Evolutionary conservation across 208 protist genomes (phyloP), one percentile per base, ranked within the genome.

Genomic region (Phytomonas serpens): DNA sequence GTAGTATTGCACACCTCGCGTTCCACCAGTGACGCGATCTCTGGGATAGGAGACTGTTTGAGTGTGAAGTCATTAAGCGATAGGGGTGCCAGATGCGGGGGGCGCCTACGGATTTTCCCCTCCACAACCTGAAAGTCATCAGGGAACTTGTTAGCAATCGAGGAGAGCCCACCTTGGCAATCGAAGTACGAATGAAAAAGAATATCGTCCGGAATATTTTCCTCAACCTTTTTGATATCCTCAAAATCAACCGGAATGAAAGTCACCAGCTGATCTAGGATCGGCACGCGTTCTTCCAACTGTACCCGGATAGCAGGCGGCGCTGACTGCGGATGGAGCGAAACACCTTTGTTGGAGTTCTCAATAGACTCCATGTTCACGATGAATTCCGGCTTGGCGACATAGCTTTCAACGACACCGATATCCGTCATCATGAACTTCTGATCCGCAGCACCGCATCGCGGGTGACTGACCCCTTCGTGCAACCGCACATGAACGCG

Each of bases 121-220:
- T 84, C 83, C 3, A 93, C 88, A 11, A 96, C 79, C 78, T 96
- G 91, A 68, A 96, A 89, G 67, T 89, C 81, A 13, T 93, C 86
- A 2, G 91, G 88, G 61, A 96, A 82, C 78, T 96, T 96, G 13
- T 75, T 79, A 4, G 87, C 86, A 61, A 96, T 93, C 37, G 91
- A 76, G 29, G 80, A 42, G 32, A 96, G 80, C 19, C 91, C 91
- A n/a, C 91, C 91, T 74, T 96, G 91, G 67, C 86, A 94, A 74
- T 96, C 86, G 74, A 96, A 96, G 81, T 94, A 96, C 7, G 91
- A 87, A 69, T 96, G 88, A 69, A 94, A 96, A 7, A 96, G 77
- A 9, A 96, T 71, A 61, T 93, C 87, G 72, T 93, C 87, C 3
- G 91, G 88, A 3, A 96, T 74, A 31, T 32, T 73, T 68, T 93